Evolutionary conservation across 106 monocot species (phyloP).

Genomic region (Chionographis japonica): DNA sequence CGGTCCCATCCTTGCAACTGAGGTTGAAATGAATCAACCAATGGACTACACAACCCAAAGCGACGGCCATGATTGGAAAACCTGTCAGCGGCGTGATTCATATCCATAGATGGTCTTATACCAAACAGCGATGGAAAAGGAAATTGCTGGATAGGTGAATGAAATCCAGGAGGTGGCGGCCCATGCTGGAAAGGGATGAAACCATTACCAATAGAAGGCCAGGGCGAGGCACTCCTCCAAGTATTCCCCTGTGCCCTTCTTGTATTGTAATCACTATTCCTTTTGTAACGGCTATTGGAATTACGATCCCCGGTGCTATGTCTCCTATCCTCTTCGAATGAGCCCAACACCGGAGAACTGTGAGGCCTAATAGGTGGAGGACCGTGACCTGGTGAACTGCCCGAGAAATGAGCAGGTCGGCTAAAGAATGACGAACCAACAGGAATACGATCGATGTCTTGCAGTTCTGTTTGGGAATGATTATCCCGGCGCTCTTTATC

Average conservation of each 20-base stretch:
- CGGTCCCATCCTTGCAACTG: constrained; percentile 68
- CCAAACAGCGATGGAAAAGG: constrained; percentile 63
- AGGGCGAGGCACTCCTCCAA: constrained; percentile 54
- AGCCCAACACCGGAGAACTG: constrained; percentile 33
- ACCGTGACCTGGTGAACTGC: constrained; percentile 25
- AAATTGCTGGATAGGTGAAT: constrained; percentile 55
- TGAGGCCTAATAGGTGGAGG: constrained; percentile 35
- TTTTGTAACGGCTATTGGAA: constrained; percentile 29
- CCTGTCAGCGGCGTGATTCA: constrained; percentile 47
- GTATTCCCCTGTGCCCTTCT: constrained; percentile 47
- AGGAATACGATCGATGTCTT: constrained; percentile 22
- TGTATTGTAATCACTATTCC: constrained; percentile 22
- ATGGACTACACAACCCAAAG: constrained; percentile 61
- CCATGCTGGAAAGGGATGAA: constrained; percentile 75
- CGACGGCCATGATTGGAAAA: constrained; percentile 63
- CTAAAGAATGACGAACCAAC: constrained; percentile 30
- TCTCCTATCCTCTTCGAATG: constrained; percentile 60
- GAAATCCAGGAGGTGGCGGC: constrained; percentile 55
- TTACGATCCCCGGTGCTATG: constrained; percentile 40
- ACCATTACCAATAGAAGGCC: constrained; percentile 71
- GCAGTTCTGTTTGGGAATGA: constrained; percentile 15
- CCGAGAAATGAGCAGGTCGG: constrained; percentile 24
- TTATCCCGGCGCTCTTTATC: constrained; percentile 22
- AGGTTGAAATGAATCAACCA: constrained; percentile 47
- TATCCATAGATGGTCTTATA: constrained; percentile 55